Conservation (phyloP, 768 basidiomycete genomes). For the Epithele typhae region DNA sequence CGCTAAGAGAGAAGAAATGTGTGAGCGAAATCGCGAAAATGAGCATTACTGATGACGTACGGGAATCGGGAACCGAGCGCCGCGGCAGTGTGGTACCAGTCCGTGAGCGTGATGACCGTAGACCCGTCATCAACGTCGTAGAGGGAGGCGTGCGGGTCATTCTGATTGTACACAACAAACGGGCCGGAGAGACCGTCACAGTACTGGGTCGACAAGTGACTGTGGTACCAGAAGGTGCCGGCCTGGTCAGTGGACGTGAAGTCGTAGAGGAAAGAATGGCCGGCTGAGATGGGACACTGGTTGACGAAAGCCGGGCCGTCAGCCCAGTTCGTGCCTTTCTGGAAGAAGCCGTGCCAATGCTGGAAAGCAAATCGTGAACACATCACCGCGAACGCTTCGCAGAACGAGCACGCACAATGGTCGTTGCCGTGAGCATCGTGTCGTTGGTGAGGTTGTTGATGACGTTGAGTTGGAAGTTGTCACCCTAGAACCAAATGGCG, state of each 20-base stretch:
- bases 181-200: slow-evolving; percentile 39
- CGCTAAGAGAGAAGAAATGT: not conserved
- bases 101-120: slow-evolving; percentile 43
- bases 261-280: slow-evolving; percentile 38
- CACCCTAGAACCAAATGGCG: slow-evolving; percentile 5
- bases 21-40: not conserved
- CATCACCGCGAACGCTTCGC: too few relatives aligned
- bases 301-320: slow-evolving; percentile 47
- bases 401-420: slow-evolving; percentile 14
- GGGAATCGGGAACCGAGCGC: slow-evolving; percentile 9
- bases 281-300: slow-evolving; percentile 32
- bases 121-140: slow-evolving; percentile 32
- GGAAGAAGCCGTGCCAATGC: slow-evolving; percentile 50
- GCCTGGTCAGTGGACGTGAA: slow-evolving; percentile 27
- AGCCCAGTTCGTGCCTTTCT: slow-evolving; percentile 37
- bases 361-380: slow-evolving; percentile 1
- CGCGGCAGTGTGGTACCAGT: slow-evolving; percentile 35
- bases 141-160: slow-evolving; percentile 25
- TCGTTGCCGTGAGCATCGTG: slow-evolving; percentile 17
- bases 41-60: slow-evolving; percentile 4
- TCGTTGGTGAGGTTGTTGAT: slow-evolving; percentile 17
- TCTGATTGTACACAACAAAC: slow-evolving; percentile 25
- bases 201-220: slow-evolving; percentile 37
- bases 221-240: slow-evolving; percentile 37
- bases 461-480: slow-evolving; percentile 22